These are phyloP conservation scores for Phialophora verrucosa DNA, from an alignment of 2,329 filamentous ascomycete genomes.

Conservation along the genomic window DNA sequence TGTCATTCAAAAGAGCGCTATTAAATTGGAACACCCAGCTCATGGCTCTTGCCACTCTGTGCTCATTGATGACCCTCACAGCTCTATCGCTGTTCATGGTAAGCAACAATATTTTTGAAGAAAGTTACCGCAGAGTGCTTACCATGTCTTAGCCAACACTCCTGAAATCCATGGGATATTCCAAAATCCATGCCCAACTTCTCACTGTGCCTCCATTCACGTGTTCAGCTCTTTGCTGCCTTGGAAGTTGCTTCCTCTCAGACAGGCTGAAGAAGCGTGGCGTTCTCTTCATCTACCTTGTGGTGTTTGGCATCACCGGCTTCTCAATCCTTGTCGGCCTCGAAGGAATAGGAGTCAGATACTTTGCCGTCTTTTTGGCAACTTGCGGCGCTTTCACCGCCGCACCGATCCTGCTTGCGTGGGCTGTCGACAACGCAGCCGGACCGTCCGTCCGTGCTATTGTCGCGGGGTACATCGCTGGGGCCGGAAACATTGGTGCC, in stretches of 20 bases:
- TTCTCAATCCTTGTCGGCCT: constrained; percentile 51
- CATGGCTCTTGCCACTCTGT: constrained; percentile 7
- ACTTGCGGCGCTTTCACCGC: constrained; percentile 54
- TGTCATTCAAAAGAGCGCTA: constrained; percentile 2
- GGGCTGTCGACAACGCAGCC: constrained; percentile 65
- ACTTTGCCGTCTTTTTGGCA: constrained; percentile 56
- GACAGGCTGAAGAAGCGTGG: constrained; percentile 57
- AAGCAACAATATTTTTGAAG: neutral
- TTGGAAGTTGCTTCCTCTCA: constrained; percentile 60
- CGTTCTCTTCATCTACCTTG: constrained; percentile 58
- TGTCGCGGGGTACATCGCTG: constrained; percentile 69
- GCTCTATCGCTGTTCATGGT: constrained; percentile 48
- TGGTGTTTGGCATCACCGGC: constrained; percentile 62
- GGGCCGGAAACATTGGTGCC: constrained; percentile 44
- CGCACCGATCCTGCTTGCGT: constrained; percentile 57
- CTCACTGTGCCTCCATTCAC: constrained; percentile 50
- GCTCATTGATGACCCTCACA: constrained; percentile 41
- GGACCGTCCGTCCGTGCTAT: constrained; percentile 59
- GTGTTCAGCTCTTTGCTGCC: constrained; percentile 45
- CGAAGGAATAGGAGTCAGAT: constrained; percentile 48
- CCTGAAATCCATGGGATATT: constrained; percentile 49
- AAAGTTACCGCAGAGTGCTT: neutral
- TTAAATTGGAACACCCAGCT: constrained; percentile 11
- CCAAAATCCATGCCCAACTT: constrained; percentile 47
- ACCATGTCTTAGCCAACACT: constrained; percentile 42